Evolutionary conservation across 2,329 filamentous ascomycete species (phyloP).

Genomic region (Penicillium sp.): DNA sequence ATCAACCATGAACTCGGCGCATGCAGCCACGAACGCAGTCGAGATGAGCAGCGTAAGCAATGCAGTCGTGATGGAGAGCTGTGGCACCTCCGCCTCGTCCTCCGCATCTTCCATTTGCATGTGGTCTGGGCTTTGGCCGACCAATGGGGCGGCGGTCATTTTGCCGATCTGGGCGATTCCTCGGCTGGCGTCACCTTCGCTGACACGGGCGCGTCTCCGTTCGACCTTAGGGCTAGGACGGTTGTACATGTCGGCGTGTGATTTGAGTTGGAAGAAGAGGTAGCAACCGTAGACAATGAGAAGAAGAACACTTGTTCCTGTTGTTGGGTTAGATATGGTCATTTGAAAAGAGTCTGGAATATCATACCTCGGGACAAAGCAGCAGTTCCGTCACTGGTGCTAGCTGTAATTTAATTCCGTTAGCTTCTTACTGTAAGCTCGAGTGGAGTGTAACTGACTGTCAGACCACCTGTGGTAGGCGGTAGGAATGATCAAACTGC

Average conservation of each 20-base stretch:
- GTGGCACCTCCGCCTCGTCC: conserved; percentile 73
- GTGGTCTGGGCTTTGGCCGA: conserved; percentile 52
- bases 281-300: conserved; percentile 82
- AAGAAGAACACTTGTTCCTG: conserved; percentile 69
- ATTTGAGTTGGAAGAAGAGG: conserved; percentile 87
- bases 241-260: conserved; percentile 78
- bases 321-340: background rate
- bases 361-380: conserved; percentile 33
- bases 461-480: conserved; percentile 68
- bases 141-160: conserved; percentile 49
- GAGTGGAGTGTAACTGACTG: conserved; percentile 28
- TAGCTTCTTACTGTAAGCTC: background rate
- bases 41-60: conserved; percentile 69
- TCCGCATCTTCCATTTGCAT: conserved; percentile 58
- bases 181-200: conserved; percentile 51
- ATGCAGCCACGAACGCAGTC: conserved; percentile 78
- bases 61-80: conserved; percentile 72
- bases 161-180: conserved; percentile 57
- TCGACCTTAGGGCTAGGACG: conserved; percentile 76
- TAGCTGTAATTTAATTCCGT: background rate
- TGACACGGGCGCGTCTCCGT: conserved; percentile 52
- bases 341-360: background rate
- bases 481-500: conserved; percentile 83
- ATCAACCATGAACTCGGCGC: conserved; percentile 66
- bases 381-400: conserved; percentile 15